phyloP scores from a whole-genome alignment of 768 basidiomycete species.

The Thelephora aurantiotincta region DNA sequence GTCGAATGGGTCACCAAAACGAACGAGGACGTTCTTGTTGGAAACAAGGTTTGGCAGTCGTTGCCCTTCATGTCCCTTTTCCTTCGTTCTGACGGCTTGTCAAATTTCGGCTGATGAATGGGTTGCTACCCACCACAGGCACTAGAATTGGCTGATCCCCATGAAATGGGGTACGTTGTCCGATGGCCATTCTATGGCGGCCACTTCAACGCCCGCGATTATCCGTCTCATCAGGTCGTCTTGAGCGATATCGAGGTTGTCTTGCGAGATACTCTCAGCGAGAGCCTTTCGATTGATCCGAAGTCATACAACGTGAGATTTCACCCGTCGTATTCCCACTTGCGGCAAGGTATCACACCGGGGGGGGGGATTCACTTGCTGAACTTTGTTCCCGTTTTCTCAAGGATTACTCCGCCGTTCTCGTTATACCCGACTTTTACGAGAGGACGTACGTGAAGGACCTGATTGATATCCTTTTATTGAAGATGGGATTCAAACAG shows the following conservation, averaged over 20 bases:
- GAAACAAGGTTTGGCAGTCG: conserved; percentile 43
- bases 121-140: conserved; percentile 28
- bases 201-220: conserved; percentile 72
- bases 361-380: conserved; percentile 2
- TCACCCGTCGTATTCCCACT: neutral
- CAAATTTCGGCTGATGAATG: neutral
- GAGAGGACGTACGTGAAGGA: conserved; percentile 75
- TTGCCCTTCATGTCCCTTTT: neutral
- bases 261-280: conserved; percentile 43
- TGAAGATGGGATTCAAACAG: conserved; percentile 84
- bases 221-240: conserved; percentile 51
- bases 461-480: conserved; percentile 56
- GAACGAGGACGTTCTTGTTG: conserved; percentile 43
- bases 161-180: conserved; percentile 51
- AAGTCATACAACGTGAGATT: conserved; percentile 44
- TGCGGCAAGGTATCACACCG: neutral
- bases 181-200: conserved; percentile 75
- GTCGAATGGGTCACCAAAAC: conserved; percentile 69
- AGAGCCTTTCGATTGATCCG: conserved; percentile 38
- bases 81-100: neutral
- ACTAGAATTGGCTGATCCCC: conserved; percentile 55
- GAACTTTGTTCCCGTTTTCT: neutral
- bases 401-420: conserved; percentile 76
- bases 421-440: conserved; percentile 88
- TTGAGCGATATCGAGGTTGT: conserved; percentile 71